Conservation (phyloP, 1,139 yeast genomes). For the Kodamaea sp. region DNA sequence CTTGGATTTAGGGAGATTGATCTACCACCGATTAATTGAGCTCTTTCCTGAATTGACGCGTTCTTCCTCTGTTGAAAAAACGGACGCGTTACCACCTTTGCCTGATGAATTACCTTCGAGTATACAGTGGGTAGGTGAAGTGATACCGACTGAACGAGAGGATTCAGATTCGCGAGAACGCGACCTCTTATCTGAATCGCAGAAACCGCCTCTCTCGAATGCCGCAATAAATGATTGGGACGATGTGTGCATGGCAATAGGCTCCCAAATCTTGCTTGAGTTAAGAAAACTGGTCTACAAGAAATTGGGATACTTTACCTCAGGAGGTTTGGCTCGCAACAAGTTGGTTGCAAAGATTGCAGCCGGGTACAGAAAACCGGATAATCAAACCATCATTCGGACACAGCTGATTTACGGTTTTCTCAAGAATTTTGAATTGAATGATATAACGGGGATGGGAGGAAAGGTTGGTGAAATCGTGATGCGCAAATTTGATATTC, state of each 20-base stretch:
- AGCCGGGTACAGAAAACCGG: constrained; percentile 82
- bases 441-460: constrained; percentile 87
- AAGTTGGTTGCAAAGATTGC: constrained; percentile 87
- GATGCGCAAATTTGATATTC: constrained; percentile 44
- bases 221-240: constrained; percentile 71
- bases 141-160: constrained; percentile 13
- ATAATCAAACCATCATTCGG: constrained; percentile 76
- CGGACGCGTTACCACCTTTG: constrained; percentile 47
- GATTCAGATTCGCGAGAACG: constrained; percentile 20
- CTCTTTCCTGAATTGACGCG: constrained; percentile 28
- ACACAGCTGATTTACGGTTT: constrained; percentile 52
- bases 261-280: constrained; percentile 55
- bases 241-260: constrained; percentile 69
- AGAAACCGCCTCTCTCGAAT: constrained; percentile 2
- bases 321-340: constrained; percentile 81
- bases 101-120: constrained; percentile 45
- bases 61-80: constrained; percentile 9
- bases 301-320: constrained; percentile 77
- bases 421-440: constrained; percentile 59
- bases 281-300: constrained; percentile 55
- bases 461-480: constrained; percentile 81
- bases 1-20: constrained; percentile 67
- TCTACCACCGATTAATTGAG: constrained; percentile 24
- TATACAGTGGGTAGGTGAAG: constrained; percentile 32
- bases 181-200: constrained; percentile 10